A percentile compares a stretch with the other conserved stretches of the same genome.
phyloP scores from a whole-genome alignment of 805 yeast species.

The Suhomyces sp. region DNA sequence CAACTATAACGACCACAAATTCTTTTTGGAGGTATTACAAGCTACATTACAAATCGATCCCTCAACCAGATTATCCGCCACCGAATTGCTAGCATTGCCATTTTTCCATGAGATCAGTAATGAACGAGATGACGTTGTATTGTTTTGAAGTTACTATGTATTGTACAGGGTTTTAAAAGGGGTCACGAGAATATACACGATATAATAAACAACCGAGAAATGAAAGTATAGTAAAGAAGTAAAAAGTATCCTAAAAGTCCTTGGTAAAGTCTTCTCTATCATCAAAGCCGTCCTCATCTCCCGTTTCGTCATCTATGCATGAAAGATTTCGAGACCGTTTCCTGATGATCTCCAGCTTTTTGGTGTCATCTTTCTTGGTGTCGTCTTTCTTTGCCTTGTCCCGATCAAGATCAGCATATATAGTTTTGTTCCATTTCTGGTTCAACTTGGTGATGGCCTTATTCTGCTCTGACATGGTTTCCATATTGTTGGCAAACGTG shows the following conservation, averaged over 20 bases:
- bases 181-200: slow-evolving; percentile 4
- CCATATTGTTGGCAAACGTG: neutral
- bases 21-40: slow-evolving; percentile 54
- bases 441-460: slow-evolving; percentile 34
- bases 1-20: slow-evolving; percentile 38
- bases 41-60: slow-evolving; percentile 60
- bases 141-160: slow-evolving; percentile 6
- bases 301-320: slow-evolving; percentile 8
- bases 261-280: neutral
- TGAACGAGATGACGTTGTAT: slow-evolving; percentile 34
- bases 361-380: neutral
- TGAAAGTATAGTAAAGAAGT: neutral
- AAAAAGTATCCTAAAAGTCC: neutral
- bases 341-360: slow-evolving; percentile 2
- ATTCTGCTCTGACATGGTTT: slow-evolving; percentile 28
- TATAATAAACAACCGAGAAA: neutral
- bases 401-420: slow-evolving; percentile 5
- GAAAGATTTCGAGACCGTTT: slow-evolving; percentile 16
- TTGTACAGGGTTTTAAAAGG: slow-evolving; percentile 5
- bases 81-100: slow-evolving; percentile 52
- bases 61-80: slow-evolving; percentile 53
- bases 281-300: slow-evolving; percentile 8
- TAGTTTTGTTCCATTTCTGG: slow-evolving; percentile 39
- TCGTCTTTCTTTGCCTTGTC: slow-evolving; percentile 1
- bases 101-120: slow-evolving; percentile 51